Evolutionary conservation across 176 grass and related monocot genomes (phyloP).

Genomic region (Calamus simplicifolius): DNA sequence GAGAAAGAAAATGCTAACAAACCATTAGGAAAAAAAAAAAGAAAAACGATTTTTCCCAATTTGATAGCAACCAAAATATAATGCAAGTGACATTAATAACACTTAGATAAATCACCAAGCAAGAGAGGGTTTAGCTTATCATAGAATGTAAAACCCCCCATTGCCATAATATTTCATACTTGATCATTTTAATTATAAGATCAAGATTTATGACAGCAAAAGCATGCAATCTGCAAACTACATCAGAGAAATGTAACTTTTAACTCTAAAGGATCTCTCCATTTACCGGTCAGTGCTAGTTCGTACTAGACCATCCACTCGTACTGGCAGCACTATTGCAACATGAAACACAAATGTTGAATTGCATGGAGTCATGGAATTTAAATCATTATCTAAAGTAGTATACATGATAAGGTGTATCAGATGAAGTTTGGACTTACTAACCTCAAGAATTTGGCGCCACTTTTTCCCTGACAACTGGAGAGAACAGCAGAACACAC

Average conservation of each 20-base stretch:
- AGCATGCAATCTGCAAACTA: background rate
- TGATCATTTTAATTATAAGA: slow-evolving; percentile 1
- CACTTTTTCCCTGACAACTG: slow-evolving; percentile 74
- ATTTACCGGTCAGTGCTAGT: background rate
- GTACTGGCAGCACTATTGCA: background rate
- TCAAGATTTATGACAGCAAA: background rate
- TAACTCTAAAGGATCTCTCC: background rate
- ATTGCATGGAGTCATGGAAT: no score
- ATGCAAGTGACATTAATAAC: background rate
- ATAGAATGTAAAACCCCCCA: background rate
- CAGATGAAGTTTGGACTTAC: background rate
- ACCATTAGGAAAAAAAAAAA: no score
- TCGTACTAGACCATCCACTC: slow-evolving; percentile 1
- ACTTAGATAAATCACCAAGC: background rate
- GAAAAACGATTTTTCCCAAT: no score
- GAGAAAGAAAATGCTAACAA: no score
- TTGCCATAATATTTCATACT: background rate
- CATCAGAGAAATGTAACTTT: slow-evolving; percentile 1
- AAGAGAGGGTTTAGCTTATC: background rate
- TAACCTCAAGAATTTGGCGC: slow-evolving; percentile 80
- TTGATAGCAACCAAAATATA: background rate
- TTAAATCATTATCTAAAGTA: no score
- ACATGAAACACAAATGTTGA: background rate
- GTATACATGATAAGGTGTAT: background rate
- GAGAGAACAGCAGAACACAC: slow-evolving; percentile 23